Conservation (phyloP, 2,329 filamentous ascomycete species). For the Aureobasidium sp. region DNA sequence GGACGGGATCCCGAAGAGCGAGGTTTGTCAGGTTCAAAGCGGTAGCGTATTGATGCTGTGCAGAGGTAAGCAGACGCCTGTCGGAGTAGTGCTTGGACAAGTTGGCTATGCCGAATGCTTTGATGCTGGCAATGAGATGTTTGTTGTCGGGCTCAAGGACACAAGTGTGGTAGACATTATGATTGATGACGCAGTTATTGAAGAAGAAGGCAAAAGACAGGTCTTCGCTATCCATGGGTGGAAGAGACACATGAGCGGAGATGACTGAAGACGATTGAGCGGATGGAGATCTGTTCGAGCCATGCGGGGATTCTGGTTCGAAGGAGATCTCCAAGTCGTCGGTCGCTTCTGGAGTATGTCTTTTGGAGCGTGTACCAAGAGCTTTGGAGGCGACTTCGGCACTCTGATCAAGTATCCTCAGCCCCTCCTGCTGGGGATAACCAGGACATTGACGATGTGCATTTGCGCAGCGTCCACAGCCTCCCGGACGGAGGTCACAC, state of each 20-base stretch:
- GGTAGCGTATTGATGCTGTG: not conserved
- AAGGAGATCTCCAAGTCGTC: not conserved
- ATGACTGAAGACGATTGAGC: not conserved
- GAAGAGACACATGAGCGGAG: not conserved
- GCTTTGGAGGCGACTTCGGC: not conserved
- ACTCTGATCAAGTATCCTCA: conserved; percentile 6
- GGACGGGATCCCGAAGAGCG: not conserved
- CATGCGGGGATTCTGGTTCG: not conserved
- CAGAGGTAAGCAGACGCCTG: not conserved
- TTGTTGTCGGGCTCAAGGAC: not conserved
- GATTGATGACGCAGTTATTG: not conserved
- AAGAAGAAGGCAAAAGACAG: conserved; percentile 7
- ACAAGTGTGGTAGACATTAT: not conserved
- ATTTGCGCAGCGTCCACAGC: not conserved
- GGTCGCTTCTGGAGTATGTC: not conserved
- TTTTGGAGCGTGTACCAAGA: not conserved
- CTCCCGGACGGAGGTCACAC: not conserved
- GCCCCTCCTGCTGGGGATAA: not conserved
- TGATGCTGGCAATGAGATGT: conserved; percentile 4
- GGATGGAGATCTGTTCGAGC: not conserved
- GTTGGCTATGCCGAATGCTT: conserved; percentile 6
- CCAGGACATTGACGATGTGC: conserved; percentile 4
- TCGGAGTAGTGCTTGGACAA: not conserved
- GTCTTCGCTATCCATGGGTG: not conserved
- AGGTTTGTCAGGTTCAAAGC: conserved; percentile 10